These are phyloP conservation scores for Picea abies DNA, from an alignment of 83 land plant genomes.

Conservation along the genomic window DNA sequence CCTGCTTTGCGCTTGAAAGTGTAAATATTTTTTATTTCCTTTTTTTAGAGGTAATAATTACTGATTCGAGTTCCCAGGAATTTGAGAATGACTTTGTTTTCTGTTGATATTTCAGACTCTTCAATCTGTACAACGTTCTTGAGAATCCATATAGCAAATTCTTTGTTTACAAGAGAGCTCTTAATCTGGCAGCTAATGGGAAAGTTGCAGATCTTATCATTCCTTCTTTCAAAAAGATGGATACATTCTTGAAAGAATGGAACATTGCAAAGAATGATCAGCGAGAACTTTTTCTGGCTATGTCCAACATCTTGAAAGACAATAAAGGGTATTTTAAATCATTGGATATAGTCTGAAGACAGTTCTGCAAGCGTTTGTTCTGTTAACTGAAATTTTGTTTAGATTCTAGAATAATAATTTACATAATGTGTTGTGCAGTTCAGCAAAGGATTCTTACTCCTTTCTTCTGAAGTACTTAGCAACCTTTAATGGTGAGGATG, in stretches of 20 bases:
- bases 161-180: conserved; percentile 77
- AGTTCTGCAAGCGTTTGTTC: neutral
- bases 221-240: conserved; percentile 89
- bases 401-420: neutral
- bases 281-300: conserved; percentile 68
- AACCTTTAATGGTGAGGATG: conserved; percentile 85
- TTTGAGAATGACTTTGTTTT: neutral
- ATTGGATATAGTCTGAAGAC: neutral
- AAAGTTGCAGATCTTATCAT: conserved; percentile 81
- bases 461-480: conserved; percentile 84
- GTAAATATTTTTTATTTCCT: conserved; percentile 34
- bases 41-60: neutral
- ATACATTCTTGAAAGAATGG: conserved; percentile 91
- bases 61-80: neutral
- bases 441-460: conserved; percentile 73
- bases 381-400: neutral
- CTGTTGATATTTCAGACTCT: conserved; percentile 57
- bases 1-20: conserved; percentile 85
- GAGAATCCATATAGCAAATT: conserved; percentile 82
- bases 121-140: conserved; percentile 87
- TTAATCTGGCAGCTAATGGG: conserved; percentile 70
- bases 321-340: conserved; percentile 64
- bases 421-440: conserved; percentile 38
- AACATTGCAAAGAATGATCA: conserved; percentile 70
- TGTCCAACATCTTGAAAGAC: conserved; percentile 82